phyloP scores from a whole-genome alignment of 345 rosid genomes.

The Lepidium africanum region DNA sequence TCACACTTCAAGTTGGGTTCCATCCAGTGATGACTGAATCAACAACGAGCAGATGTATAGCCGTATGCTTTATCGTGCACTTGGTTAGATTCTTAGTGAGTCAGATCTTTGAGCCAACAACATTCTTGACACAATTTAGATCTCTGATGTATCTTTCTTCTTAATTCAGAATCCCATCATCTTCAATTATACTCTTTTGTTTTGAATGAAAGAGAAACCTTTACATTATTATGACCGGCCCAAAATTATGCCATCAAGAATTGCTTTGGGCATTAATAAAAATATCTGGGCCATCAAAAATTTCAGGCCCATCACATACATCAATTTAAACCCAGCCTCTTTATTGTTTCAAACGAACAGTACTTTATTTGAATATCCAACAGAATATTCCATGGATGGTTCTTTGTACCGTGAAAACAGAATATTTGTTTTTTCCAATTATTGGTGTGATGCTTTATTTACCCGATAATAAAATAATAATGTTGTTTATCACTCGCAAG shows the following conservation, averaged over 20 bases:
- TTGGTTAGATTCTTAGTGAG: slow-evolving; percentile 41
- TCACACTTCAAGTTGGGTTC: not conserved
- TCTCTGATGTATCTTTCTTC: not conserved
- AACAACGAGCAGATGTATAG: slow-evolving; percentile 41
- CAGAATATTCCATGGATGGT: too few relatives aligned
- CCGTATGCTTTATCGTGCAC: slow-evolving; percentile 54
- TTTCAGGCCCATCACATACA: too few relatives aligned
- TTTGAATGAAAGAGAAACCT: not conserved
- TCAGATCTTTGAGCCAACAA: slow-evolving; percentile 9
- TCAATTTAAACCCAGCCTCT: too few relatives aligned
- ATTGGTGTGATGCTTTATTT: too few relatives aligned
- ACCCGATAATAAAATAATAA: too few relatives aligned
- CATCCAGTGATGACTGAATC: slow-evolving; percentile 58
- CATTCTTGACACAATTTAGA: not conserved
- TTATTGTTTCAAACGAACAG: too few relatives aligned
- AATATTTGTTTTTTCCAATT: too few relatives aligned
- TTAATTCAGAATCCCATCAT: not conserved
- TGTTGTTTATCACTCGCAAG: too few relatives aligned
- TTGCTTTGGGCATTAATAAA: too few relatives aligned
- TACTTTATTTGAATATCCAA: too few relatives aligned
- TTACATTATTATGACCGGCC: not conserved
- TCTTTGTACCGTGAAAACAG: too few relatives aligned
- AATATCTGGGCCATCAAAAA: too few relatives aligned
- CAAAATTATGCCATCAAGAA: not conserved
- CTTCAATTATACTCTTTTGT: not conserved